Evolutionary conservation across 2,329 filamentous ascomycete genomes (phyloP), one percentile per base, ranked within the genome.

Genomic region (Fusarium odoratissimum): DNA sequence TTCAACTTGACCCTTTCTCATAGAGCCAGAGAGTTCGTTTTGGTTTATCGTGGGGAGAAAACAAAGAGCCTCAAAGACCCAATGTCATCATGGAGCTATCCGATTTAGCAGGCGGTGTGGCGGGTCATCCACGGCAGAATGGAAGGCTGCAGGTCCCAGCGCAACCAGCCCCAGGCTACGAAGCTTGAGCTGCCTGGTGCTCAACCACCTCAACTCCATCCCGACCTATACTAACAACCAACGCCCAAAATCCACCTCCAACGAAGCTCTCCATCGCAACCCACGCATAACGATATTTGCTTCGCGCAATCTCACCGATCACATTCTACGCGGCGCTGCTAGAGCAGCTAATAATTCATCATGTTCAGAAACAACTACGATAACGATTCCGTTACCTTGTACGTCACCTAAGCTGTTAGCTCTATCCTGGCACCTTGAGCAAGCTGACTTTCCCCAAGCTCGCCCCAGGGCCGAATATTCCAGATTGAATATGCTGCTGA

Each of bases 321-420:
- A 48, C 44, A 60, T 57, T 42, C 23, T 51, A 49, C 57, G 59
- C 73, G 60, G 76, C 55, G 71, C 72, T 76, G 73, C 71, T 69
- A 51, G 60, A 71, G 71, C 74, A 69, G 72, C 66, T 63, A 13
- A 60, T 63, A 58, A 48, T 66, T 54, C 74, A 72, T 80, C 80
- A 98, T 99, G 96, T 99, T 99, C 87, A 91, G 96, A 86, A 99
- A 99, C 89, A 98, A 98, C 86, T 99, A 99, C 89, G 96, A 99
- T 88, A 99, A 99, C 91, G 96, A 99, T 86, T 97, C 95, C 73
- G 95, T 98, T 86, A 99, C 96, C 86, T 99, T 98, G 95, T 97
- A 89, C 86, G 92, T 85, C 81, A 73, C 59, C 63, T 56, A 60
- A 72, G 60, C 66, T 70, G 65, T 65, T 64, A 70, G 67, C 66